Evolutionary conservation across 257 asterid genomes (phyloP), one percentile per base, ranked within the genome.

Genomic region (Misopates orontium): DNA sequence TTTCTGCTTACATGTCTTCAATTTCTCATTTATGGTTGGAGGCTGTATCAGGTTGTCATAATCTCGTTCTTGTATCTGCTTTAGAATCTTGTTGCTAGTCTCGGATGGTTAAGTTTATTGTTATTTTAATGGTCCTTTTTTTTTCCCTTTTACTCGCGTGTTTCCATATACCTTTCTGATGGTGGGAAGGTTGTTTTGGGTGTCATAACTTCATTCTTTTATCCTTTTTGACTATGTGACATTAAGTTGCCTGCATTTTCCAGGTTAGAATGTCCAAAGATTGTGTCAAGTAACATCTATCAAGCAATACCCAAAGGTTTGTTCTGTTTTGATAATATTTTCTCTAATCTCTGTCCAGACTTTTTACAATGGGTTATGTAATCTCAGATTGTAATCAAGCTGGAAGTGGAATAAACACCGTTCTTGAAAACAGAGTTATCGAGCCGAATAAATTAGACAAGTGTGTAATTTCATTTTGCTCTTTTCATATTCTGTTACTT

Each of bases 201-300:
- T n/a, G n/a, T n/a, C n/a, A n/a, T n/a, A n/a, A n/a, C n/a, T n/a
- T n/a, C n/a, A n/a, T n/a, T n/a, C n/a, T n/a, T n/a, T n/a, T n/a
- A n/a, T n/a, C n/a, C n/a, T n/a, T n/a, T n/a, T n/a, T n/a, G n/a
- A n/a, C n/a, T n/a, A 11, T 42, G 28, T 39, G 21, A 12, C 54
- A 41, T 64, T 70, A 23, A 24, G 32, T 67, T 51, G 51, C 66
- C n/a, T 60, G 56, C 48, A 23, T 21, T 71, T 41, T 75, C 55
- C 84, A 84, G 96, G 80, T 66, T 67, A 69, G 84, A 79, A 67
- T 51, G 61, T 67, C 81, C 64, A 64, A 71, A 76, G 80, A 77
- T 41, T 21, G 74, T 56, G 56, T 64, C 81, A 41, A 73, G 71
- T 40, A 77, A 75, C 42, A 62, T 66, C 25, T 31, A 52, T 53